Base-by-base conservation (phyloP, 139 green algal genomes). In the Volvox africanus region DNA sequence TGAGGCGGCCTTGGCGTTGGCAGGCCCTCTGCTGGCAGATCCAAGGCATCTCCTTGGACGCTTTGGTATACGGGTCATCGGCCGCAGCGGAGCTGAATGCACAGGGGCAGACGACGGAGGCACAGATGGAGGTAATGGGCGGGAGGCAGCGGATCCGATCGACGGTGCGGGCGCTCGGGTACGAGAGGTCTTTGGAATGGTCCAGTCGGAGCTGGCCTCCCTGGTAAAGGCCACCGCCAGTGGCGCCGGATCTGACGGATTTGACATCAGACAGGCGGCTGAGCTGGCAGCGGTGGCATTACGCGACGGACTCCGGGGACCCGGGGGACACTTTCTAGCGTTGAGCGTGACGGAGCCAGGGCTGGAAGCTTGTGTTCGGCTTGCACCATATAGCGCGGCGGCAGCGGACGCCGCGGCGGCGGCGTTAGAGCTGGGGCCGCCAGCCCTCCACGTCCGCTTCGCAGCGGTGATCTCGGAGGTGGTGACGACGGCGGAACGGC, bases 401-500 rank as follows among this genome's bases (percentile, higher is more conserved):
- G 86, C 86, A 1, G 73, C 86, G 9, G 73, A 28, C 50, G 86
- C 73, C 36, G 86, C 32, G 3, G 73, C 73, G 0, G 86, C 30
- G 1, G 86, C 86, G 73, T 13, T 84, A 55, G 50, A 30, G 50
- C 50, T 90, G 19, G 73, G 73, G 14, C 73, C 44, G 44, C 50
- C 86, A 55, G 14, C 37, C 65, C 86, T 90, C 21, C 86, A n/a
- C 73, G 30, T 13, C 21, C 18, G 20, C 20, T 90, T 90, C 50
- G 37, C 86, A 22, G 50, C 73, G 11, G 50, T 77, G 21, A 69
- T 90, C 26, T n/a, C 86, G 5, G 50, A 22, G 30, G 86, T 55
- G 20, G 86, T 90, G 71, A 75, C 86, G 71, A 44, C 12, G 50
- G 86, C 86, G 30, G 86, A 90, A 69, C 20, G 17, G 50, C 50